Conservation (phyloP, 768 basidiomycete genomes). For the Termitomyces bulborhizus region DNA sequence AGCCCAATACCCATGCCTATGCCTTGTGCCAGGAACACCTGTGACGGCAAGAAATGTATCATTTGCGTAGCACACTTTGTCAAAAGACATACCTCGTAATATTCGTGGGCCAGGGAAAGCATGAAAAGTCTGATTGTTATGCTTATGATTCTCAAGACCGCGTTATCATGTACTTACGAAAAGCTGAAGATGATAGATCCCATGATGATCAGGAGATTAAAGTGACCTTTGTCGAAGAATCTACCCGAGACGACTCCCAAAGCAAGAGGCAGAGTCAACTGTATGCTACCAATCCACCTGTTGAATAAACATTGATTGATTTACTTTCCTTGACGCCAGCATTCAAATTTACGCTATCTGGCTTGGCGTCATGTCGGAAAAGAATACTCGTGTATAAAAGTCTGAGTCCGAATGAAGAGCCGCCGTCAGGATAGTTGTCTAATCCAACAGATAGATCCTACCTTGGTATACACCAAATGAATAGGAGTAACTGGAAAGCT, state of each 20-base stretch:
- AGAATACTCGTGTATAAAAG: conserved; percentile 9
- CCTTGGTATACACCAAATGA: conserved; percentile 14
- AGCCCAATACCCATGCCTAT: conserved; percentile 29
- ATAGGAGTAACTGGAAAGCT: not conserved
- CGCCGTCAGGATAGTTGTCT: too few species aligned
- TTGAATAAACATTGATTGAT: not conserved
- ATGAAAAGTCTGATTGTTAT: conserved; percentile 22
- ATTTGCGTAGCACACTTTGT: too few species aligned
- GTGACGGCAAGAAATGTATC: not conserved
- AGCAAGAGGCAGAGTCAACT: conserved; percentile 17
- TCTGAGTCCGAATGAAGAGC: not conserved
- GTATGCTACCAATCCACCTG: conserved; percentile 20
- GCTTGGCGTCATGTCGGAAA: conserved; percentile 5
- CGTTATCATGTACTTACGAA: conserved; percentile 6
- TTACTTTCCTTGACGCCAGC: not conserved
- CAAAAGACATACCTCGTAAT: conserved; percentile 20
- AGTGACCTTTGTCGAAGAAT: conserved; percentile 15
- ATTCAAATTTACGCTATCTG: conserved; percentile 5
- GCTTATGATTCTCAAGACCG: not conserved
- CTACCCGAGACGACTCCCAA: conserved; percentile 14
- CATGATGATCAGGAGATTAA: conserved; percentile 6
- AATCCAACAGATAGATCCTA: not conserved
- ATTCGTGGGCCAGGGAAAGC: conserved; percentile 29
- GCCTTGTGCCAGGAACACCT: conserved; percentile 19
- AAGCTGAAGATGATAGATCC: conserved; percentile 15